Conservation (phyloP, 1,139 yeast species). For the Nadsonia starkeyi-henricii region DNA sequence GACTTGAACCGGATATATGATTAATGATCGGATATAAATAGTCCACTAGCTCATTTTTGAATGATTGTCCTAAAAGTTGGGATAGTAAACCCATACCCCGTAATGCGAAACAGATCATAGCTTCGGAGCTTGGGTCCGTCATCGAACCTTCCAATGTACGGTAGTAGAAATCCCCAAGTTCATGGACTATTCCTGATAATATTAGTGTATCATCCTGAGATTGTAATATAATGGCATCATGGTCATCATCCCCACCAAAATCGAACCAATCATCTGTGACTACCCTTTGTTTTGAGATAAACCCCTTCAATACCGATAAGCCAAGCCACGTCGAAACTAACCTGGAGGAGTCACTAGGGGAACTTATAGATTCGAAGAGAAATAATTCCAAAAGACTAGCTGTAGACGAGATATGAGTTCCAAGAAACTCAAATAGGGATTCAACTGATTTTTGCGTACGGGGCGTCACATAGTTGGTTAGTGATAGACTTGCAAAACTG, state of each 20-base stretch:
- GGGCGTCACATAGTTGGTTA: neutral
- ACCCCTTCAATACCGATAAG: neutral
- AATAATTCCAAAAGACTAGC: neutral
- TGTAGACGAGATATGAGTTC: neutral
- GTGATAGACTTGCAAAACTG: neutral
- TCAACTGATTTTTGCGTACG: neutral
- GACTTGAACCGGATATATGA: conserved; percentile 35
- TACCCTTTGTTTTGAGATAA: neutral
- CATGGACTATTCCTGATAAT: conserved; percentile 1
- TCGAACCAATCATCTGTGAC: neutral
- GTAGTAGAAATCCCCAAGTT: neutral
- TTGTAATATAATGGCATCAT: neutral
- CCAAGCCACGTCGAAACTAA: neutral
- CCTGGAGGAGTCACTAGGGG: neutral
- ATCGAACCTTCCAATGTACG: neutral
- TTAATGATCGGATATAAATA: conserved; percentile 42
- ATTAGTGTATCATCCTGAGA: neutral
- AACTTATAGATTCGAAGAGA: neutral
- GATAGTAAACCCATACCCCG: conserved; percentile 31
- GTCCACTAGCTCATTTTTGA: conserved; percentile 38
- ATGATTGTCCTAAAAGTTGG: conserved; percentile 27
- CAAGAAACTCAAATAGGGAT: neutral
- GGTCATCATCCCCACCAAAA: neutral
- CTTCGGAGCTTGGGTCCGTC: neutral
- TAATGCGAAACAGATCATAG: conserved; percentile 18